Base-by-base conservation (phyloP, 2,329 filamentous ascomycete species). In the Botrytis elliptica region DNA sequence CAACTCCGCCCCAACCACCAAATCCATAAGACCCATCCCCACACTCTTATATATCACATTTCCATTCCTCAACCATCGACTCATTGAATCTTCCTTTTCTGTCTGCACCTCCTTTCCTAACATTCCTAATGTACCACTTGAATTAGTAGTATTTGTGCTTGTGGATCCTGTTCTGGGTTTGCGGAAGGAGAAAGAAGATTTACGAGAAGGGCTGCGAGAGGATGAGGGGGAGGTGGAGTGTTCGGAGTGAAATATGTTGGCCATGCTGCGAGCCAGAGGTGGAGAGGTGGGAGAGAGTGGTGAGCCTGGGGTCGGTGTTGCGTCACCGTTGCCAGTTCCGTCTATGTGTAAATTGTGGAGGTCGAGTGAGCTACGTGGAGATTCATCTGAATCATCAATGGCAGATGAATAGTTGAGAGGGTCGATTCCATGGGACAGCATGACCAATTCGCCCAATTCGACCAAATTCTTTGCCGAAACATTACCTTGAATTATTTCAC, bases 401-500 rank as follows among this genome's bases (percentile, higher is more conserved):
- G 70, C 70, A 38, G 72, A 71, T 18, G 66, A 60, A 22, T 64
- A 66, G 16, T 49, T 52, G 10, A 72, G 46, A 40, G 75, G 55
- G n/a, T 78, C 72, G 5, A 52, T 75, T 74, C 75, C 73, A 22
- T 77, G 70, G 78, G 86, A 85, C 44, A 91, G 85, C 87, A 90
- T 89, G 20, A 89, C 87, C 6, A 98, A 84, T 80, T 98, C 95
- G 5, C 95, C 95, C 1, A 98, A 84, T 82, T 98, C 95, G 0
- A 97, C 93, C 5, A 98, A 87, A 78, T 97, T 91, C 64, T 90
- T 87, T 0, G 93, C 90, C 36, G 86, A 86, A 42, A 98, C 84
- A 0, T 90, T 90, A 0, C 93, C 93, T 77, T 93, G 89, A 16
- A 97, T 91, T 66, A 98, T 85, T 84, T 98, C 95, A 0, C 95